Base-by-base conservation (phyloP, 2,329 filamentous ascomycete species). In the Colletotrichum eleusines region DNA sequence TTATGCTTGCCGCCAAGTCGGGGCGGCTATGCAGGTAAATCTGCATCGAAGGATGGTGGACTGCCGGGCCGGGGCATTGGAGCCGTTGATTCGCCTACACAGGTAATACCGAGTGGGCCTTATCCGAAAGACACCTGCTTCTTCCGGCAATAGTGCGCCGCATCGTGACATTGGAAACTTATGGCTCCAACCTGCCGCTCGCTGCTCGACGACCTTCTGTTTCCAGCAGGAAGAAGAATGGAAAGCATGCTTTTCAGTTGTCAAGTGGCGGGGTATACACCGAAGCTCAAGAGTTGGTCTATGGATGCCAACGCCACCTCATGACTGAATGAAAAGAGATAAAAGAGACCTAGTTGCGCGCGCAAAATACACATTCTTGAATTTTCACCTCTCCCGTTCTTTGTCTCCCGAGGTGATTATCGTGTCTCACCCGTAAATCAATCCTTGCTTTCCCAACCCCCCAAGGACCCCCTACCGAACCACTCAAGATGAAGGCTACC, bases 11-110 rank as follows among this genome's bases (percentile, higher is more conserved):
- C 38, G 68, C 68, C 63, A 71, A 71, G 68, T 51, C 58, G 35
- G 63, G 44, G 63, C 68, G 63, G 68, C 51, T 67, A 71, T 53
- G 63, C 54, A 71, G 64, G 63, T 53, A 46, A 67, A 67, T 71
- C 58, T 62, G 51, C 50, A 26, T 57, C 67, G 67, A 44, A 66
- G 50, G 50, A 61, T 55, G 51, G 57, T 71, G 68, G 68, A 71
- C 68, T 71, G 63, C 68, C 68, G 68, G 55, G 50, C 63, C 63
- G 57, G 68, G 58, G 57, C 44, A 9, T 18, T 20, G 57, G 51
- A 16, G 33, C 35, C 28, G 63, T 4, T 67, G 63, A 67, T 67
- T 71, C 63, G 68, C 44, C 28, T 26, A 23, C 5, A 28, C 57
- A 53, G 66, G 63, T 71, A n/a, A n/a, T n/a, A 62, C 68, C 57